Base-by-base conservation (phyloP, 805 yeast species). In the Hanseniaspora osmophila region DNA sequence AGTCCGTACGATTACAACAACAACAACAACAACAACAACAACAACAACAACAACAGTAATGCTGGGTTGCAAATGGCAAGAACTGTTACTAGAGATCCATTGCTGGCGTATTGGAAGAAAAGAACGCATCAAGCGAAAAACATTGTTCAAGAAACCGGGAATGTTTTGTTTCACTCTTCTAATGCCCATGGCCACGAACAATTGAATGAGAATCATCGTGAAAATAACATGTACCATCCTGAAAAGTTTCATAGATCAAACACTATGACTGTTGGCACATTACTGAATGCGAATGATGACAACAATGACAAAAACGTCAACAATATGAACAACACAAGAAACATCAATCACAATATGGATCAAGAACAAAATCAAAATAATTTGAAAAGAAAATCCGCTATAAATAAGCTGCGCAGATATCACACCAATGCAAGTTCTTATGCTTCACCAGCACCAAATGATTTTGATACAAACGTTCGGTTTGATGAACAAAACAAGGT, bases 91-190 rank as follows among this genome's bases (percentile, higher is more conserved):
- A 48, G 40, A 11, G 65, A 61, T 45, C 60, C 65, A 2, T 52
- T 61, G 6, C 55, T 61, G 12, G 55, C 52, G 3, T 59, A 58
- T 33, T 49, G 59, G 42, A 54, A 54, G 41, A 49, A 50, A 10
- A 51, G 51, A 15, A 30, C 41, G 11, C 39, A 42, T 13, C 43
- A 46, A 33, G 48, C 48, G 2, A 46, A 42, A 18, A 22, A 42
- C 16, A 42, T 39, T 33, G 48, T 46, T 2, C 33, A 46, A 17
- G 45, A 42, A 33, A 46, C 48, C 6, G 33, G 42, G 2, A 22
- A 46, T 27, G 48, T 43, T n/a, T 37, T 46, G 11, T 33, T 46
- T 12, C 45, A 46, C 10, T 40, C 19, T 19, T 6, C 6, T 35
- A 17, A 13, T n/a, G 11, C 18, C 19, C 18, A 35, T n/a, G 15